Conservation (phyloP, 306 rosid species). For the Sophora flavescens region DNA sequence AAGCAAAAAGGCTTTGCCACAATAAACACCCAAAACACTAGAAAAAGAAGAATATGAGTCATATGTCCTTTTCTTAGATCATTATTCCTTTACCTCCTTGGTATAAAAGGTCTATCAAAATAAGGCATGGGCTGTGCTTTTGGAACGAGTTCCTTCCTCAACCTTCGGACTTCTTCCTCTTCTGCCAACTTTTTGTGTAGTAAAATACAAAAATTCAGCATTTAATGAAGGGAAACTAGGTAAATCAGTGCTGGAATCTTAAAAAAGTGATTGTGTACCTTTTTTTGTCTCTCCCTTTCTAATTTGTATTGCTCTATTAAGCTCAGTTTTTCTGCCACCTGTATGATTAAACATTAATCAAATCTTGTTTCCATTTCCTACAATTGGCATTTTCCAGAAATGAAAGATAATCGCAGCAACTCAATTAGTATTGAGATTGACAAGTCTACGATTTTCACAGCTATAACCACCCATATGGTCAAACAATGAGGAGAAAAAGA, state of each 20-base stretch:
- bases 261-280: slow-evolving; percentile 54
- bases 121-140: slow-evolving; percentile 99
- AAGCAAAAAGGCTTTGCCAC: not conserved
- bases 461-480: slow-evolving; percentile 12
- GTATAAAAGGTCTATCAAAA: slow-evolving; percentile 95
- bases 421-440: not conserved
- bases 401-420: slow-evolving; percentile 19
- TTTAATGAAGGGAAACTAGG: not conserved
- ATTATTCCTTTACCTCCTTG: slow-evolving; percentile 75
- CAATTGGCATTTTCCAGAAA: not conserved
- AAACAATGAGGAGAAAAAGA: too few species aligned
- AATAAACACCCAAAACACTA: too few species aligned
- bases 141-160: slow-evolving; percentile 87
- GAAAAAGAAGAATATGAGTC: too few species aligned
- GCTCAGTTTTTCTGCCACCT: slow-evolving; percentile 84
- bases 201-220: slow-evolving; percentile 27
- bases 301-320: slow-evolving; percentile 79
- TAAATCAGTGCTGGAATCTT: not conserved
- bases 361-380: not conserved
- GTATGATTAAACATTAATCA: slow-evolving; percentile 34
- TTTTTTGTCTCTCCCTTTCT: slow-evolving; percentile 82
- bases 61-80: not conserved
- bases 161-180: slow-evolving; percentile 85
- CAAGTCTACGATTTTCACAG: not conserved
- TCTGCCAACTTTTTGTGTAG: slow-evolving; percentile 67